These are phyloP conservation scores for Leucoagaricus sp. DNA, from an alignment of 1,284 basidiomycete species.

Conservation along the genomic window DNA sequence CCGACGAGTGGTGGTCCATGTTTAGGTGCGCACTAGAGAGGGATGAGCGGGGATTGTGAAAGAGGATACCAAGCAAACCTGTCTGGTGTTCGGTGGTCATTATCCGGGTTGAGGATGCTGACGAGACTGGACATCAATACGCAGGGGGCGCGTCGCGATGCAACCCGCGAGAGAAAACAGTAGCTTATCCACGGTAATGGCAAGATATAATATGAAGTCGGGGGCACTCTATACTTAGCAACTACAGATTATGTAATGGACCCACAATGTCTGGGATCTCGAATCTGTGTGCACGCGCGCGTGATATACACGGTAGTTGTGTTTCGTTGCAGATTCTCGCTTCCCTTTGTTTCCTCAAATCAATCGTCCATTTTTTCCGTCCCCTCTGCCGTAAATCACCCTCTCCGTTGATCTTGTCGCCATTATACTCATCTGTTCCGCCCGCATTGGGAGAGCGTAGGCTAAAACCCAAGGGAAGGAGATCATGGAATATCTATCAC, in stretches of 20 bases:
- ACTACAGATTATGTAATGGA: conserved; percentile 14
- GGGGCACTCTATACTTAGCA: conserved; percentile 13
- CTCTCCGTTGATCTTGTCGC: background rate
- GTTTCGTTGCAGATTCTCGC: conserved; percentile 7
- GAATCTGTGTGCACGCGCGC: conserved; percentile 13
- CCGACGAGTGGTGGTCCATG: conserved; percentile 11
- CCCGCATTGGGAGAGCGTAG: background rate
- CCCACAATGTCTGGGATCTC: conserved; percentile 13
- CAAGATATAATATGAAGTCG: conserved; percentile 15
- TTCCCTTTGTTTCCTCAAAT: background rate
- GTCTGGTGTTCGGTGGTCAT: conserved; percentile 32
- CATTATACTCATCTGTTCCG: background rate
- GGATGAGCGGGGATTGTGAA: background rate
- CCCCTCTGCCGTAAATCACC: background rate
- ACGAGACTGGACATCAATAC: conserved; percentile 51
- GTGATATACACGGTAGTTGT: conserved; percentile 11
- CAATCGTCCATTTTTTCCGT: background rate
- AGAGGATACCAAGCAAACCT: conserved; percentile 34
- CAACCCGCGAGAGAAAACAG: conserved; percentile 11
- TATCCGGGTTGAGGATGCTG: conserved; percentile 56
- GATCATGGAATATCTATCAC: background rate
- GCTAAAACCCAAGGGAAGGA: conserved; percentile 6
- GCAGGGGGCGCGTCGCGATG: conserved; percentile 5
- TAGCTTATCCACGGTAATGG: conserved; percentile 1
- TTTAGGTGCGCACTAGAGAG: conserved; percentile 1